Percentiles rank a stretch among this genome's conserved stretches.
These are phyloP conservation scores for Ustilago hordei DNA, from an alignment of 1,284 basidiomycete genomes.

Conservation along the genomic window DNA sequence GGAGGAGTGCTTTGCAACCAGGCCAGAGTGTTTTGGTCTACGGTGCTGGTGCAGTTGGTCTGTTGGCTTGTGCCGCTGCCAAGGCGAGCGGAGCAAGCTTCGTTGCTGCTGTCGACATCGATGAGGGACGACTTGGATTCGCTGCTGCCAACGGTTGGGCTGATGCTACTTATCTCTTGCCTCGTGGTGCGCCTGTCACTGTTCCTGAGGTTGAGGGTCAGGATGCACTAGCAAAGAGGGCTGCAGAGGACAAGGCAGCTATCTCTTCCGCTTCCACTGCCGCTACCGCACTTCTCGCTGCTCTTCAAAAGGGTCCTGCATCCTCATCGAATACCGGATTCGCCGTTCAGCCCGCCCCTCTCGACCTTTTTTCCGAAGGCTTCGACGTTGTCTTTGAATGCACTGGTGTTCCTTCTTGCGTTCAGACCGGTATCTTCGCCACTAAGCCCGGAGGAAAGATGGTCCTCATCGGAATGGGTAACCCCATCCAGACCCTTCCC, in stretches of 20 bases:
- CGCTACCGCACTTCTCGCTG: slow-evolving; percentile 27
- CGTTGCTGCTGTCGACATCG: slow-evolving; percentile 58
- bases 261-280: slow-evolving; percentile 71
- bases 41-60: slow-evolving; percentile 90
- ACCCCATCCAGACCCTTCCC: slow-evolving; percentile 79
- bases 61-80: slow-evolving; percentile 77
- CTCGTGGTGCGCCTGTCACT: slow-evolving; percentile 75
- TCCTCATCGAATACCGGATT: slow-evolving; percentile 13
- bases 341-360: slow-evolving; percentile 25
- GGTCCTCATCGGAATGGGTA: slow-evolving; percentile 94
- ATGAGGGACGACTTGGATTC: slow-evolving; percentile 47
- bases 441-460: slow-evolving; percentile 86
- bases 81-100: slow-evolving; percentile 62
- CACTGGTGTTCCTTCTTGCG: slow-evolving; percentile 83
- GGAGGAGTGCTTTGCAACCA: slow-evolving; percentile 76
- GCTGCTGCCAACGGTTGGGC: slow-evolving; percentile 75
- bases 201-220: slow-evolving; percentile 1
- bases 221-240: slow-evolving; percentile 75
- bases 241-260: slow-evolving; percentile 74
- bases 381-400: slow-evolving; percentile 95
- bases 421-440: slow-evolving; percentile 70
- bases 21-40: slow-evolving; percentile 84
- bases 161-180: slow-evolving; percentile 78
- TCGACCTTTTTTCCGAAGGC: slow-evolving; percentile 71
- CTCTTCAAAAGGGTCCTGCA: slow-evolving; percentile 16